Base-by-base conservation (phyloP, 192 early-diverging fungal genomes). In the Coemansia sp. region DNA sequence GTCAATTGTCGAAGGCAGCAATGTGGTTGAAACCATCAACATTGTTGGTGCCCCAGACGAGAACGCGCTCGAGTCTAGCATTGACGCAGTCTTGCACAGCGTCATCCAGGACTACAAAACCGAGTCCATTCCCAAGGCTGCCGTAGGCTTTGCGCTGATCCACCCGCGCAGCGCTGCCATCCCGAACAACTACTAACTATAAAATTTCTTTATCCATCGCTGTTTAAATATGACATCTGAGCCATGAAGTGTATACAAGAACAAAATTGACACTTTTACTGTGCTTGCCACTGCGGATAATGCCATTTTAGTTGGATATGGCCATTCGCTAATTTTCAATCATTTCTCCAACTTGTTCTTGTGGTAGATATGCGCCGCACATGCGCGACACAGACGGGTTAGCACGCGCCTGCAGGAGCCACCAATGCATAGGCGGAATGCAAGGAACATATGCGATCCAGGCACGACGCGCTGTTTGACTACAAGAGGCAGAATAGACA, bases 61-160 rank as follows among this genome's bases (percentile, higher is more conserved):
- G 12, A 64, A 74, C 25, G 65, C 62, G 20, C 72, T 81, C 37
- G 78, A 81, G 55, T 71, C 78, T 4, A 74, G 78, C 57, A 74
- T 81, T 26, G 78, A 74, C 22, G 78, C 78, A 2, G 66, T 81
- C 12, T 47, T 81, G 47, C 78, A 81, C 38, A 81, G 78, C 54
- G 69, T 81, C 23, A 71, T 81, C 10, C 62, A 71, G 42, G 72
- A 71, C 14, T 81, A 81, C 57, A 47, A 65, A 49, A 62, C 72
- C 8, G 64, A 68, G 48, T 74, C 78, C 14, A 67, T 53, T n/a
- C 78, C 78, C n/a, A 81, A 81, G 59, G 78, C 78, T 6, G 78
- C 78, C 2, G 69, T 81, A 3, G 78, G 72, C 2, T 81, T 81
- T 74, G 78, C 78, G 7, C 65, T 81, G 34, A 74, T 81, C 19